These are phyloP conservation scores for Hyphopichia wangnamkhiaoensis DNA, from an alignment of 1,139 yeast genomes.

Conservation along the genomic window DNA sequence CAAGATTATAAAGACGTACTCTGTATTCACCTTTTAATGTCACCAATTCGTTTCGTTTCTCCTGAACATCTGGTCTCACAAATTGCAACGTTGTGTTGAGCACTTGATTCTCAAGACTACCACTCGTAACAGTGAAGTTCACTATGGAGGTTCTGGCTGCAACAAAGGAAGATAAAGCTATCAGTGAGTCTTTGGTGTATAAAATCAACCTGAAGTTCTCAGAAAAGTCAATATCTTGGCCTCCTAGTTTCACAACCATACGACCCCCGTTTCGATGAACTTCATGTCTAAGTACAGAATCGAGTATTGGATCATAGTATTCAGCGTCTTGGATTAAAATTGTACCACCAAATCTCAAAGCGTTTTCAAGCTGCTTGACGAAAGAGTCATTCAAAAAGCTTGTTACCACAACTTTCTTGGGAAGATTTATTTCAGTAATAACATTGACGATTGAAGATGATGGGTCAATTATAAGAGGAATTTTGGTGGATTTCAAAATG, in stretches of 20 bases:
- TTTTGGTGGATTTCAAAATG: constrained; percentile 37
- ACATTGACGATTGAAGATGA: constrained; percentile 48
- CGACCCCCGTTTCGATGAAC: constrained; percentile 72
- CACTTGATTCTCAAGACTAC: constrained; percentile 64
- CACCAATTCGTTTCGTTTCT: constrained; percentile 53
- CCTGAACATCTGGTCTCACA: constrained; percentile 69
- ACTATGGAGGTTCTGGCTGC: constrained; percentile 61
- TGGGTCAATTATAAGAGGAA: constrained; percentile 76
- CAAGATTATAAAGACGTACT: constrained; percentile 55
- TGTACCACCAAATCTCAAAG: constrained; percentile 79
- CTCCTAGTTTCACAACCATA: constrained; percentile 59
- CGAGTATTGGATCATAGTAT: constrained; percentile 70
- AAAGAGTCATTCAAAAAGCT: constrained; percentile 77
- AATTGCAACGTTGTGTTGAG: constrained; percentile 56
- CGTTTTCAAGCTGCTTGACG: constrained; percentile 71
- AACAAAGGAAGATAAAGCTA: constrained; percentile 54
- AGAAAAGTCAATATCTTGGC: constrained; percentile 66
- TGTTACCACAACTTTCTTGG: constrained; percentile 51
- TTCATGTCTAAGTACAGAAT: constrained; percentile 62
- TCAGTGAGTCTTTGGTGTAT: constrained; percentile 59
- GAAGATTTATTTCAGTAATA: constrained; percentile 30
- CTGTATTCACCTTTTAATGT: constrained; percentile 62
- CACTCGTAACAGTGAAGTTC: constrained; percentile 71
- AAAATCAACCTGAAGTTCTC: constrained; percentile 62
- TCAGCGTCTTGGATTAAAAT: constrained; percentile 80